These are phyloP conservation scores for Nakaseomyces delphensis DNA, from an alignment of 1,139 yeast genomes.

Conservation along the genomic window DNA sequence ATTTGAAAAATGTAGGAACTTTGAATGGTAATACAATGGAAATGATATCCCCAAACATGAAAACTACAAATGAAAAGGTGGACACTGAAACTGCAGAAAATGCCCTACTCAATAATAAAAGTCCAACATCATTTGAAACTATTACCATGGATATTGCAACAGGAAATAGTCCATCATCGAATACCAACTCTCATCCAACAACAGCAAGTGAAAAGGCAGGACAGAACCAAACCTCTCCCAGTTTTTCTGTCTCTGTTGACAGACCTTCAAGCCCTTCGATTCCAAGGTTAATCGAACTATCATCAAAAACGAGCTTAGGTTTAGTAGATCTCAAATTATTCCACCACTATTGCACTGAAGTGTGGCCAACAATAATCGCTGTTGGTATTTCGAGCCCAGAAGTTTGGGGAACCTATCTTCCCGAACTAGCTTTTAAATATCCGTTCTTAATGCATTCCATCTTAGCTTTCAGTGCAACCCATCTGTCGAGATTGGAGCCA, in stretches of 20 bases:
- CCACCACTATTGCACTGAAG: constrained; percentile 80
- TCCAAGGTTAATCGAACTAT: constrained; percentile 21
- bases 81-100: constrained; percentile 6
- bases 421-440: constrained; percentile 76
- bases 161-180: constrained; percentile 3
- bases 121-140: constrained; percentile 5
- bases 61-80: constrained; percentile 11
- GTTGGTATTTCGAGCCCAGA: constrained; percentile 84
- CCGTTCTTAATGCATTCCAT: constrained; percentile 90
- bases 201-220: not conserved
- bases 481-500: constrained; percentile 64
- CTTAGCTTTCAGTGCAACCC: constrained; percentile 86
- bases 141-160: constrained; percentile 6
- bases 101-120: constrained; percentile 4
- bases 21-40: constrained; percentile 1
- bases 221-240: not conserved
- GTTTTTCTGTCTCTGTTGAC: not conserved
- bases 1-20: constrained; percentile 2
- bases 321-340: constrained; percentile 71
- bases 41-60: constrained; percentile 22
- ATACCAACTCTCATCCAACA: constrained; percentile 1
- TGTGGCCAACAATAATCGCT: constrained; percentile 77
- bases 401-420: constrained; percentile 83
- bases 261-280: constrained; percentile 9
- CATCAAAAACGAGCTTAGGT: constrained; percentile 41